Conservation (phyloP, 202 grass and related monocot genomes). For the Alloteropsis angusta region DNA sequence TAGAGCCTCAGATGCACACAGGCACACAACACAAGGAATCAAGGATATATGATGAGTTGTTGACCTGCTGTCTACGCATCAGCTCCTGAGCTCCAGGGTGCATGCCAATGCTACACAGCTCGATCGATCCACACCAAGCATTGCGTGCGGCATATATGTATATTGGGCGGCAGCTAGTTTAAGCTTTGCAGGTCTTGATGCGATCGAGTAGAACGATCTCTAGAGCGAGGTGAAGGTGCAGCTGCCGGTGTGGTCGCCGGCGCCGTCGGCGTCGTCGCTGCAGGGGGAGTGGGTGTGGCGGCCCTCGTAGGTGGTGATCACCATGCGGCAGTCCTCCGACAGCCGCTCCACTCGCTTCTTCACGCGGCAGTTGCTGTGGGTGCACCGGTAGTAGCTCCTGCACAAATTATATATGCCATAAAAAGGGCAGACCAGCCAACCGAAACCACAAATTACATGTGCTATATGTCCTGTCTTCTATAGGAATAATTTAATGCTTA, state of each 20-base stretch:
- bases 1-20: not conserved
- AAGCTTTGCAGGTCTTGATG: not conserved
- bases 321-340: conserved; percentile 87
- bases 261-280: conserved; percentile 44
- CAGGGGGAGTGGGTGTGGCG: conserved; percentile 72
- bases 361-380: conserved; percentile 80
- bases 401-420: not conserved
- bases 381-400: conserved; percentile 95
- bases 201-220: no score
- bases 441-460: not conserved
- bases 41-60: not conserved
- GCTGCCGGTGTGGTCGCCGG: conserved; percentile 34
- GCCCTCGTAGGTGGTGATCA: conserved; percentile 89
- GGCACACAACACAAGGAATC: no score
- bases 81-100: no score
- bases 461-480: not conserved
- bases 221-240: conserved; percentile 68
- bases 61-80: not conserved
- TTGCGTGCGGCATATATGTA: not conserved
- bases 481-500: not conserved
- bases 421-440: not conserved
- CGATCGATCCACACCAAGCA: not conserved
- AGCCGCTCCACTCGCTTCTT: conserved; percentile 91
- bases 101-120: not conserved
- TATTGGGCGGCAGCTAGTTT: not conserved